Percentiles rank a stretch among this genome's conserved stretches.
Evolutionary conservation across 139 green algal species (phyloP).

Genomic region (Chlamydomonas sphaeroides): DNA sequence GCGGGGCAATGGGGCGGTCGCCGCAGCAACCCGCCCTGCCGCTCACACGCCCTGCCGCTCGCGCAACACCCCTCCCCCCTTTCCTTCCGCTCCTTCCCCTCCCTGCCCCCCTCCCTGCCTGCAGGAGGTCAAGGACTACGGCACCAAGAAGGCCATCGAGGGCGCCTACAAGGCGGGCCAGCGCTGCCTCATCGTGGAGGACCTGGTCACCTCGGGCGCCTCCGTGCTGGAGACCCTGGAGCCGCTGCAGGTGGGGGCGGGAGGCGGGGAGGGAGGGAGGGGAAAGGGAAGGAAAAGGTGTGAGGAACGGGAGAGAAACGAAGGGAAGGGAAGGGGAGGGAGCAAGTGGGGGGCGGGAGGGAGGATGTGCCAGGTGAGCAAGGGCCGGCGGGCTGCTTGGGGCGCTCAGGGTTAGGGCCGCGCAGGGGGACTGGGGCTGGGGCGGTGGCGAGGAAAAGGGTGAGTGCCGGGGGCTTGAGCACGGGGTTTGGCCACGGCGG

Average conservation of each 20-base stretch:
- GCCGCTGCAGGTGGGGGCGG: conserved; percentile 5
- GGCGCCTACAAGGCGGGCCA: conserved; percentile 90
- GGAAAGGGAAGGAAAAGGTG: background rate
- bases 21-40: too few relatives aligned
- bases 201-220: conserved; percentile 95
- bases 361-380: too few relatives aligned
- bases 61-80: too few relatives aligned
- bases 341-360: background rate
- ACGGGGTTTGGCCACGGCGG: too few relatives aligned
- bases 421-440: too few relatives aligned
- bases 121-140: conserved; percentile 95
- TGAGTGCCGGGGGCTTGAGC: too few relatives aligned
- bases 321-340: background rate
- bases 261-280: background rate
- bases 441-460: too few relatives aligned
- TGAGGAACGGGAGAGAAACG: background rate
- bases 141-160: conserved; percentile 99
- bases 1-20: too few relatives aligned
- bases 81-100: background rate
- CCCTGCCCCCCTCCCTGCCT: background rate
- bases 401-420: too few relatives aligned
- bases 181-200: conserved; percentile 96
- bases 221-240: conserved; percentile 98
- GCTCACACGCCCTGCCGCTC: too few relatives aligned
- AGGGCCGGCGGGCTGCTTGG: too few relatives aligned